Evolutionary conservation across 129 eudicot species (phyloP).

Genomic region (Kitagawia praeruptora): DNA sequence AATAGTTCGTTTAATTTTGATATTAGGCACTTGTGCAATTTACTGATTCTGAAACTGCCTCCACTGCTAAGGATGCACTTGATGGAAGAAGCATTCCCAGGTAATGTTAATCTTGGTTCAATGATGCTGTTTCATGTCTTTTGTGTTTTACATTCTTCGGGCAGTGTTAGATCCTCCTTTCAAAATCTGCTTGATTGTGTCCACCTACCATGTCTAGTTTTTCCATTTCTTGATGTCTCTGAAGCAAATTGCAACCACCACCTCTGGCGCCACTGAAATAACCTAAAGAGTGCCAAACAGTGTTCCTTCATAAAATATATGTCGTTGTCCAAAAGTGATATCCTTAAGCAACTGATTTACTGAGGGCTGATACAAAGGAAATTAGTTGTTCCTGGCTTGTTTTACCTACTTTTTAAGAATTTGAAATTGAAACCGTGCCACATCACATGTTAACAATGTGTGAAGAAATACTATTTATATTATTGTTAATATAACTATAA

Average conservation of each 20-base stretch:
- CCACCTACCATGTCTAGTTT: neutral
- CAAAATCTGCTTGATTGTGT: neutral
- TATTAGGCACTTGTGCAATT: conserved; percentile 85
- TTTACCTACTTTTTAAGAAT: no score
- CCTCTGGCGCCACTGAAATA: neutral
- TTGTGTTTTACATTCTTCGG: conserved; percentile 13
- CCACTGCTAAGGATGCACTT: conserved; percentile 87
- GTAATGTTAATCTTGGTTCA: conserved; percentile 39
- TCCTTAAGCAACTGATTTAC: no score
- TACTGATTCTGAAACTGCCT: conserved; percentile 88
- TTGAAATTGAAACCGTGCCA: no score
- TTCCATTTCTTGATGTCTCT: neutral
- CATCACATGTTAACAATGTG: no score
- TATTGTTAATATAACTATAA: no score
- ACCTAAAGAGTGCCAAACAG: neutral
- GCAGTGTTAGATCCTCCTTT: neutral
- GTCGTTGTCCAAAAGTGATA: neutral
- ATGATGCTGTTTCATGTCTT: neutral
- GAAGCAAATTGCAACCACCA: neutral
- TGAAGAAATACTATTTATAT: no score
- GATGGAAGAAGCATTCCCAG: conserved; percentile 99
- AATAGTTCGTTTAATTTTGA: neutral
- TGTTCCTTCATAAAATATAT: neutral
- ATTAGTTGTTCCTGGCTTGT: neutral
- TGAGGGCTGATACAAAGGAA: neutral